phyloP scores from a whole-genome alignment of 352 stramenopile species.

The Globisporangium yorkense region DNA sequence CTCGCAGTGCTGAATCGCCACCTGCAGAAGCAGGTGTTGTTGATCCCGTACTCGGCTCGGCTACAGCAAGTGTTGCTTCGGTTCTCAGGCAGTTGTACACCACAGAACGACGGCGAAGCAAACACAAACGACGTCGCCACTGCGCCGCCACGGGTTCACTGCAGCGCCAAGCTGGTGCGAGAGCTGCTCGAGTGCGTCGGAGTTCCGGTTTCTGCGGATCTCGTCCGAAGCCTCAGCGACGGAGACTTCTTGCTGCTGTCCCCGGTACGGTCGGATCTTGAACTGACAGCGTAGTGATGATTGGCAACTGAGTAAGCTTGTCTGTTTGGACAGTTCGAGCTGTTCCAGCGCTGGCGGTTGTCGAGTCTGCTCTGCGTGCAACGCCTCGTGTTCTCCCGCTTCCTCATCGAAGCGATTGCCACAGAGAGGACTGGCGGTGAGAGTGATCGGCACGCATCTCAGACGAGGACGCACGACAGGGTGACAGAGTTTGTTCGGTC shows the following conservation, averaged over 20 bases:
- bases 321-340: constrained; percentile 24
- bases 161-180: constrained; percentile 1
- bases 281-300: background rate
- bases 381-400: constrained; percentile 53
- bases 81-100: constrained; percentile 15
- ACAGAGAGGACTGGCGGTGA: constrained; percentile 10
- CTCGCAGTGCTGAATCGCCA: constrained; percentile 39
- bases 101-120: background rate
- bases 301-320: background rate
- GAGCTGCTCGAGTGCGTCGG: constrained; percentile 13
- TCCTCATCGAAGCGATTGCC: constrained; percentile 33
- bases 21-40: constrained; percentile 42
- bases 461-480: background rate
- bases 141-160: constrained; percentile 4
- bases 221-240: background rate
- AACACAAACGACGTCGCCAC: background rate
- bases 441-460: background rate
- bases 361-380: constrained; percentile 45
- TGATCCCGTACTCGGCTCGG: constrained; percentile 28
- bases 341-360: constrained; percentile 26
- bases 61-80: constrained; percentile 38
- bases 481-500: constrained; percentile 1
- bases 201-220: background rate
- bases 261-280: constrained; percentile 24
- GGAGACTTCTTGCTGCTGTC: constrained; percentile 19